Evolutionary conservation across 306 rosid genomes (phyloP), one percentile per base, ranked within the genome.

Genomic region (Cicer cuneatum): DNA sequence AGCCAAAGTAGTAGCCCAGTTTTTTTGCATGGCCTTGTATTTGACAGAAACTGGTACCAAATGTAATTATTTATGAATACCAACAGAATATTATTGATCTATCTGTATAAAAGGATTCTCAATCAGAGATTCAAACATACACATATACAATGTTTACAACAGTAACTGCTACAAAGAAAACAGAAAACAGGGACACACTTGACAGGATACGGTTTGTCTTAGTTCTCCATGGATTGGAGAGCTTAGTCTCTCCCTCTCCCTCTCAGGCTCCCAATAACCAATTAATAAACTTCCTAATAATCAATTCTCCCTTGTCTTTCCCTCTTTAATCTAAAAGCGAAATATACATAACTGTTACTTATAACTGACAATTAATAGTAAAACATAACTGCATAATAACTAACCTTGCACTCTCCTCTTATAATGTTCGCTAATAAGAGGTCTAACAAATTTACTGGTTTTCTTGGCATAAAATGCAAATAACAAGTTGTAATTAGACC

Each of bases 121-220:
- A 48, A 48, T 48, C 18, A 48, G n/a, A 48, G 54, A 48, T 48
- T 48, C 54, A 6, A 48, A 48, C 54, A n/a, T 48, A 48, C n/a
- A 11, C 6, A 46, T 10, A 12, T 48, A 48, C 54, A 48, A 48
- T 48, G 8, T n/a, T 48, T 48, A 48, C 52, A 46, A 46, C 52
- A 13, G 6, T 13, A 13, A 5, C 16, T 48, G 18, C 6, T 13
- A 5, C 3, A 48, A 48, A 48, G 16, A n/a, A 48, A 48, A 48
- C 14, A 46, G 51, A 45, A 10, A 45, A 45, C 49, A 45, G n/a
- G 11, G 5, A 45, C 49, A 45, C 49, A 8, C 48, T 43, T 43
- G 48, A 4, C 48, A 9, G 52, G 52, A 48, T 8, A 48, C 53
- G 0, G 53, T n/a, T n/a, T 2, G 53, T 48, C 19, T 48, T 48